Evolutionary conservation across 2,329 filamentous ascomycete species (phyloP), one percentile per base, ranked within the genome.

Genomic region (Colletotrichum simmondsii): DNA sequence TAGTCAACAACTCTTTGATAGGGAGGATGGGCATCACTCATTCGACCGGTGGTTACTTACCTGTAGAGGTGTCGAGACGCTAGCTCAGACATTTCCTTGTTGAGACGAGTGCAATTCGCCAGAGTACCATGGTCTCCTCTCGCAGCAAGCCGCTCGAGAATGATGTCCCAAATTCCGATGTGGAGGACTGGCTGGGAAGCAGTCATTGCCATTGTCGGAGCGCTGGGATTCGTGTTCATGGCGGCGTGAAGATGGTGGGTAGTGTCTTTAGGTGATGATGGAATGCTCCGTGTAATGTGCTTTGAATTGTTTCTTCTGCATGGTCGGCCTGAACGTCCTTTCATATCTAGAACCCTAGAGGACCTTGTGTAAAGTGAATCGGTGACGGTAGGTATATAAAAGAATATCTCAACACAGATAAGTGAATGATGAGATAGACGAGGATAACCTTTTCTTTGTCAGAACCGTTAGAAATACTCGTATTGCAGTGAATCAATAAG

Each of bases 41-140:
- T n/a, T 46, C 19, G 10, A 6, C 1, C 7, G 19, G 6, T 49
- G 7, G 10, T n/a, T 37, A 14, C 68, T 32, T 26, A 68, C 68
- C 52, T 28, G 1, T 71, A 71, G n/a, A 71, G 68, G 7, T 22
- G 35, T 49, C 3, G 35, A 16, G 62, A 52, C 4, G 68, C 68
- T 5, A 42, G 14, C n/a, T n/a, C 30, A 2, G 68, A 54, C 12
- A 49, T 16, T 1, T 37, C 57, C 12, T 14, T 32, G 10, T n/a
- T 58, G 7, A 57, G 16, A 19, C 14, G 49, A 12, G 65, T 65
- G 19, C 68, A 68, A 24, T 19, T 58, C 11, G 37, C 68, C 57
- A 68, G 24, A 1, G 60, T 66, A 12, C 26, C 28, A 16, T 62
- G 32, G 11, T 24, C 46, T 3, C 57, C 49, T 19, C n/a, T 12